Conservation (phyloP, 768 basidiomycete species). For the Polyporus arcularius region DNA sequence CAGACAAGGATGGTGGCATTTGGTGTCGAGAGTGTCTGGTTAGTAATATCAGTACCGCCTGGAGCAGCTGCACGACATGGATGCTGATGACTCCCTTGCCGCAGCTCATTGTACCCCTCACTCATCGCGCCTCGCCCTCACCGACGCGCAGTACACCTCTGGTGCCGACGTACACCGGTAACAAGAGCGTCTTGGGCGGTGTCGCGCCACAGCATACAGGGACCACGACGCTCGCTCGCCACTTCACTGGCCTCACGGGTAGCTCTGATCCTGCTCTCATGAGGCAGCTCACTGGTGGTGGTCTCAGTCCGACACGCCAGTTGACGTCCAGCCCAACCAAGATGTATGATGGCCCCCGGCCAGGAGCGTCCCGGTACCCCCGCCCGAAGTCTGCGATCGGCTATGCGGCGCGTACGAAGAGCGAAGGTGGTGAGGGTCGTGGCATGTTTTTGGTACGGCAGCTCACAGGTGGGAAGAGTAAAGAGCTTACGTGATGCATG, state of each 20-base stretch:
- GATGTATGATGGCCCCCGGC: conserved; percentile 48
- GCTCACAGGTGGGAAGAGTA: conserved; percentile 59
- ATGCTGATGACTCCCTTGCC: neutral
- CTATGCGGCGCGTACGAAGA: conserved; percentile 46
- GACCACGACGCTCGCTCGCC: conserved; percentile 70
- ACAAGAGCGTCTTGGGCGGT: conserved; percentile 26
- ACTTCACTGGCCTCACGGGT: conserved; percentile 65
- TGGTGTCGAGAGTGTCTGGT: conserved; percentile 89
- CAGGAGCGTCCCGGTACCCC: conserved; percentile 44
- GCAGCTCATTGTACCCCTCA: conserved; percentile 58
- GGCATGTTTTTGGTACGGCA: conserved; percentile 79
- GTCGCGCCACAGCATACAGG: conserved; percentile 64
- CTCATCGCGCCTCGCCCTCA: conserved; percentile 54
- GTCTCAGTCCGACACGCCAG: conserved; percentile 67
- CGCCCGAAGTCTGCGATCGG: conserved; percentile 81
- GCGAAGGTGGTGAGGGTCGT: conserved; percentile 60
- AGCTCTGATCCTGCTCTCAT: conserved; percentile 38
- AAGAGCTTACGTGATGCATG: conserved; percentile 9
- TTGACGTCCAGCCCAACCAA: conserved; percentile 70
- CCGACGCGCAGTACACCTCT: conserved; percentile 49
- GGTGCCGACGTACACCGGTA: conserved; percentile 46
- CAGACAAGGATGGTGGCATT: conserved; percentile 63
- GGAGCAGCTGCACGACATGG: conserved; percentile 12
- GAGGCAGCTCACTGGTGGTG: conserved; percentile 68
- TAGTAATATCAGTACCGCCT: conserved; percentile 28